Evolutionary conservation across 2,329 filamentous ascomycete genomes (phyloP).

Genomic region (Nemania sp.): DNA sequence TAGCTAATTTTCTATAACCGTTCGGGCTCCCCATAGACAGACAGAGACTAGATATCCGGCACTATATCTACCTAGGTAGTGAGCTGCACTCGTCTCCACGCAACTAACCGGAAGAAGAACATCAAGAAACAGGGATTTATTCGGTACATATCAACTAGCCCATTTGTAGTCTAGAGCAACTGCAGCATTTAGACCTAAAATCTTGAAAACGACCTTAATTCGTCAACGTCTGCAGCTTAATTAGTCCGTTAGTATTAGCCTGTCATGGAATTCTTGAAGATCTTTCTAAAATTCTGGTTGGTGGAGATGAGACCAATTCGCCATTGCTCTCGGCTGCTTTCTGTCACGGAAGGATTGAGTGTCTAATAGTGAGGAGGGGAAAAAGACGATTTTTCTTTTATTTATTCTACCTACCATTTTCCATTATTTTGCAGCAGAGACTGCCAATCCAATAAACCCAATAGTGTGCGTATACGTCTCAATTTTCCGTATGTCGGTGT

Average conservation of each 20-base stretch:
- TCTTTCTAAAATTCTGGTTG: slow-evolving; percentile 5
- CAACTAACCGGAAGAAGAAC: slow-evolving; percentile 10
- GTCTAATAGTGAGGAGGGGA: not conserved
- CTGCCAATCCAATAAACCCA: not conserved
- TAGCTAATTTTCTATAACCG: not conserved
- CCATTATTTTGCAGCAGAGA: not conserved
- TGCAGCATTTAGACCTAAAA: not conserved
- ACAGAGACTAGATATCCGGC: not conserved
- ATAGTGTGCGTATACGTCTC: not conserved
- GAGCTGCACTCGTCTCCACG: not conserved
- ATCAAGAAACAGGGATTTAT: not conserved
- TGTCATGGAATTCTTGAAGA: no score
- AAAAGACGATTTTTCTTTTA: not conserved
- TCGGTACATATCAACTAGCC: not conserved
- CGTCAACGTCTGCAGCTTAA: slow-evolving; percentile 7
- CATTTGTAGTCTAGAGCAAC: not conserved
- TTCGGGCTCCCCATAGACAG: no score
- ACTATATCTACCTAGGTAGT: not conserved
- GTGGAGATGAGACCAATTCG: not conserved
- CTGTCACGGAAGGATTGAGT: not conserved
- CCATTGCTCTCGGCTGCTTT: not conserved
- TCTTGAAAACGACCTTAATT: no score
- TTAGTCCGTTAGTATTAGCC: slow-evolving; percentile 1
- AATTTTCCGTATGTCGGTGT: not conserved
- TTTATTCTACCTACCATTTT: not conserved